A percentile compares a stretch with the other conserved stretches of the same genome.
These are phyloP conservation scores for Hanseniaspora taiwanica DNA, from an alignment of 805 yeast genomes.

Conservation along the genomic window DNA sequence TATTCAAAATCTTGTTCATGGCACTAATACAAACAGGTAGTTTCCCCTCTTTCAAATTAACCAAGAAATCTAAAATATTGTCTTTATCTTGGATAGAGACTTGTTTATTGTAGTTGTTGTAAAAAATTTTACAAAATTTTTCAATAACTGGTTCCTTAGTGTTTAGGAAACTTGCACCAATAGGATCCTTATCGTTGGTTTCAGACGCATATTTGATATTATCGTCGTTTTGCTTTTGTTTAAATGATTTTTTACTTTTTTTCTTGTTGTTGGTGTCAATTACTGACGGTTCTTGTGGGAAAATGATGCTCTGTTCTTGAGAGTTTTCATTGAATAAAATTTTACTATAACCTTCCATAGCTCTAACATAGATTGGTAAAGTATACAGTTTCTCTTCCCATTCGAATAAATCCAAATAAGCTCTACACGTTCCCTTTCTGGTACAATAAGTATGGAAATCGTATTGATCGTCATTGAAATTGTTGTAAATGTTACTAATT, in stretches of 20 bases:
- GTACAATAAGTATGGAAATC: conserved; percentile 91
- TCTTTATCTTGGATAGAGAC: conserved; percentile 27
- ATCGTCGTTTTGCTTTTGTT: conserved; percentile 42
- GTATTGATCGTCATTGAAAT: conserved; percentile 69
- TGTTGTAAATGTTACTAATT: conserved; percentile 52
- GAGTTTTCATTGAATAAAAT: conserved; percentile 4
- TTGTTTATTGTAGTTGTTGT: conserved; percentile 28
- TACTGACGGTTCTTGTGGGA: not conserved
- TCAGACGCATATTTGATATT: conserved; percentile 29
- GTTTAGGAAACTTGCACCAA: conserved; percentile 34
- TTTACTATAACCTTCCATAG: conserved; percentile 43
- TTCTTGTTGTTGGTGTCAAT: not conserved
- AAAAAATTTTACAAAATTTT: conserved; percentile 32
- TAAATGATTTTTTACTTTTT: conserved; percentile 19
- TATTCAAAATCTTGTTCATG: conserved; percentile 13
- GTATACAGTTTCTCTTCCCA: conserved; percentile 74
- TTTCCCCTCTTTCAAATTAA: conserved; percentile 15
- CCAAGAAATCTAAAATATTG: conserved; percentile 15
- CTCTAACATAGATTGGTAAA: conserved; percentile 61
- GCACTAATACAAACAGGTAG: conserved; percentile 20
- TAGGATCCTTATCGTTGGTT: conserved; percentile 41
- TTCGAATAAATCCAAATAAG: conserved; percentile 57
- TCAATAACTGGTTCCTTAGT: conserved; percentile 31
- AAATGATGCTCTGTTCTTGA: conserved; percentile 5
- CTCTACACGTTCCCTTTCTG: conserved; percentile 81